These are phyloP conservation scores for Claviceps fusiformis DNA, from an alignment of 2,329 filamentous ascomycete species.

Conservation along the genomic window DNA sequence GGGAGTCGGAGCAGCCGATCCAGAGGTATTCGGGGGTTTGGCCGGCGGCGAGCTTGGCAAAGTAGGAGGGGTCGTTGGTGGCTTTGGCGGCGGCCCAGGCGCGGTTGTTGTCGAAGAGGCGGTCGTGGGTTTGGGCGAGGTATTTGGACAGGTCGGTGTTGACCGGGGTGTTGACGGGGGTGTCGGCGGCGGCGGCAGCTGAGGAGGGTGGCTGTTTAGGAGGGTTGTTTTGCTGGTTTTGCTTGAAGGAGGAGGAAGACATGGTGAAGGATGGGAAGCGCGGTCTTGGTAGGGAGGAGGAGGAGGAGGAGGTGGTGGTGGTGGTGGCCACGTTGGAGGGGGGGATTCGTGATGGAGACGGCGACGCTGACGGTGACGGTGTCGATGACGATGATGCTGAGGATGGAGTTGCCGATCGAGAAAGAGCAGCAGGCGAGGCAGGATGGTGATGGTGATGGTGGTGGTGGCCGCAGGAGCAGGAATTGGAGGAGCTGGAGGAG, in stretches of 20 bases:
- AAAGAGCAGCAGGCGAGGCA: neutral
- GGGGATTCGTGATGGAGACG: neutral
- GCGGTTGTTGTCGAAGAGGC: constrained; percentile 55
- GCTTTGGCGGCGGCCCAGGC: constrained; percentile 49
- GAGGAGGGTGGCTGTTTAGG: too few species aligned
- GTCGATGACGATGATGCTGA: neutral
- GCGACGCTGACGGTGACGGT: neutral
- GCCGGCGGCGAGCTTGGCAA: constrained; percentile 47
- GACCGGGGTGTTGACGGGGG: neutral
- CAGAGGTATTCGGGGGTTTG: constrained; percentile 64
- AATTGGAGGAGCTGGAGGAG: neutral
- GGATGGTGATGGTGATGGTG: neutral
- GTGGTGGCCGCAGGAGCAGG: constrained; percentile 1
- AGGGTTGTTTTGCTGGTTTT: too few species aligned
- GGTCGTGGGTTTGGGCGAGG: constrained; percentile 49
- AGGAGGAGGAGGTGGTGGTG: too few species aligned
- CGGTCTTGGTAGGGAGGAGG: neutral
- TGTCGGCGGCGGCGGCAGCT: neutral
- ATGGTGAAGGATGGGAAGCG: constrained; percentile 1
- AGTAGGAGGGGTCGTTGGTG: constrained; percentile 48
- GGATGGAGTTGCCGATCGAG: neutral
- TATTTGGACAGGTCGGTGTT: constrained; percentile 22
- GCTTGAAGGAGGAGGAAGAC: neutral
- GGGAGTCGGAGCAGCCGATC: constrained; percentile 85
- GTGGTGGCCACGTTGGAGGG: neutral